Base-by-base conservation (phyloP, 306 rosid species). In the Cicer bijugum region DNA sequence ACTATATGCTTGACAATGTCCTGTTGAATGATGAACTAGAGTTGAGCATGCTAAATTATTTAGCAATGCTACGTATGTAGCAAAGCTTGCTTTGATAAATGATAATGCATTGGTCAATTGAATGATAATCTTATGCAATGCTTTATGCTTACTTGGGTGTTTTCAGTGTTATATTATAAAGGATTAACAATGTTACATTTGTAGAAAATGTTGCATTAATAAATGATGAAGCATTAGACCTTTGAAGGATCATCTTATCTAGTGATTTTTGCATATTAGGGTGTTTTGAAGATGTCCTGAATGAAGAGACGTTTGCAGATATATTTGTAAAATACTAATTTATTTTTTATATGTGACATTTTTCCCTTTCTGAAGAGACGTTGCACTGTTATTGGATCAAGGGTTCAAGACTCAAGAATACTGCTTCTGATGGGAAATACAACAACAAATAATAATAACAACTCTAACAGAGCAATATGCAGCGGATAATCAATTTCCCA, bases 351-450 rank as follows among this genome's bases (percentile, higher is more conserved):
- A 64, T 63, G 61, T 14, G 28, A 28, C 14, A 39, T 55, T 39
- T 69, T 76, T 82, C 46, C 78, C 71, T 67, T 57, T 66, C 64
- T 86, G 87, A 76, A 95, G 99, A 78, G 88, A 90, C 81, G 97
- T 95, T 75, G 85, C 97, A 12, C 78, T 95, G 80, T 78, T 95
- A 84, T 84, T 91, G 87, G 99, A 95, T 84, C 91, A 87, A 81
- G 89, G 87, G 28, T 95, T 91, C 80, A 91, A 86, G 86, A 74
- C 88, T 35, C 90, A 87, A 71, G 79, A 82, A 62, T 76, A 47
- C 55, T 91, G 97, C 81, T 88, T 90, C 87, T n/a, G n/a, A n/a
- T n/a, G n/a, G n/a, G n/a, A n/a, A n/a, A n/a, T n/a, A n/a, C n/a
- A n/a, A n/a, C n/a, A n/a, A n/a, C n/a, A n/a, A n/a, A n/a, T n/a